Base-by-base conservation (phyloP, 2,329 filamentous ascomycete genomes). In the Hypoxylon sp. region DNA sequence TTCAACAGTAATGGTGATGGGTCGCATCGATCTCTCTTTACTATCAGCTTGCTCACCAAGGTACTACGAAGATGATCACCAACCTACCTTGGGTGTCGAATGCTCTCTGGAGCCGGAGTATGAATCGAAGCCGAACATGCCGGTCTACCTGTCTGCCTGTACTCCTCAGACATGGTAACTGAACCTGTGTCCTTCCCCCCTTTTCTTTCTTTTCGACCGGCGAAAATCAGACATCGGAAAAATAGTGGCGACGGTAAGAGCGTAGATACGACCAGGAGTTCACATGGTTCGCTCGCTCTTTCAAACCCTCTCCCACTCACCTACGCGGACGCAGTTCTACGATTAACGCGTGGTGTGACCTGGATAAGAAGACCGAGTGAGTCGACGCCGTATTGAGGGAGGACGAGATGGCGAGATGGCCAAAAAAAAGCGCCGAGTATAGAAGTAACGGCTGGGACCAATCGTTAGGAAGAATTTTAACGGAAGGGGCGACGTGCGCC, bases 371-470 rank as follows among this genome's bases (percentile, higher is more conserved):
- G 32, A 34, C 17, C n/a, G 17, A 41, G 37, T 41, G 37, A 41
- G 37, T 41, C 37, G 37, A 41, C 32, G 32, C 32, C 11, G 17
- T 13, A 10, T 3, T 39, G 34, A 15, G 34, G 34, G 13, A 39
- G 13, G 34, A 39, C 34, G n/a, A n/a, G 37, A 13, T 7, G 37
- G 37, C 7, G n/a, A n/a, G n/a, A n/a, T n/a, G n/a, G n/a, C n/a
- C n/a, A 41, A n/a, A 41, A 41, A n/a, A 41, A 41, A 41, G 37
- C n/a, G 37, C 37, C 37, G 37, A 41, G 37, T 41, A 41, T 19
- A n/a, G n/a, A n/a, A 41, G 24, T 7, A n/a, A n/a, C n/a, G n/a
- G 24, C 24, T 26, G 24, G 32, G 32, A 4, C 32, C 13, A 34
- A 19, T 19, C 15, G n/a, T n/a, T 41, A 43, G 50, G 50, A 58